These are phyloP conservation scores for Paecilomyces sp. DNA, from an alignment of 2,329 filamentous ascomycete genomes.

Conservation along the genomic window DNA sequence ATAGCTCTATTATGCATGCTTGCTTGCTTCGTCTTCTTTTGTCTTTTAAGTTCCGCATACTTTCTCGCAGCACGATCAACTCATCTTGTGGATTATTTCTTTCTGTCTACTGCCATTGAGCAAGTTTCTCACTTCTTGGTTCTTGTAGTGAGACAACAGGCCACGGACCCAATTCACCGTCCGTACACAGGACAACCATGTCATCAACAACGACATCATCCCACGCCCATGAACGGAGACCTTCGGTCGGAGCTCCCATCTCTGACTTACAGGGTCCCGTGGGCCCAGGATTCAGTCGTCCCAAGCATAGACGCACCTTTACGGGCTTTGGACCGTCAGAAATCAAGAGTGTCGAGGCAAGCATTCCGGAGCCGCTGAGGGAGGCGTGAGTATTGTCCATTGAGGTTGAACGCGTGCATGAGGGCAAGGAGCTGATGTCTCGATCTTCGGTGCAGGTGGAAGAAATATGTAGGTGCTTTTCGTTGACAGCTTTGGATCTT, in stretches of 20 bases:
- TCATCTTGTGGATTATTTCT: not conserved
- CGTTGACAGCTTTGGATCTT: not conserved
- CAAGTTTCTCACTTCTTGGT: not conserved
- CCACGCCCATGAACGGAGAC: slow-evolving; percentile 61
- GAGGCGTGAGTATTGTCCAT: slow-evolving; percentile 57
- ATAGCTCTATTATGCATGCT: too few species aligned
- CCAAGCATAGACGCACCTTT: slow-evolving; percentile 95
- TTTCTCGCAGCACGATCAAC: not conserved
- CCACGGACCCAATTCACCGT: not conserved
- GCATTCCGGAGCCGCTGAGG: slow-evolving; percentile 80
- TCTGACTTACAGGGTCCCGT: slow-evolving; percentile 80
- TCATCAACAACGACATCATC: not conserved
- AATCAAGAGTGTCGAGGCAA: slow-evolving; percentile 89
- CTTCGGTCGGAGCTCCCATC: slow-evolving; percentile 74
- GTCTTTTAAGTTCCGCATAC: not conserved
- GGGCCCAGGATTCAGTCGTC: slow-evolving; percentile 76
- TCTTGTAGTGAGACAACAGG: too few species aligned
- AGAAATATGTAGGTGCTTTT: slow-evolving; percentile 46
- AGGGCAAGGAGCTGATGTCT: slow-evolving; percentile 8
- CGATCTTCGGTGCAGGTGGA: slow-evolving; percentile 43
- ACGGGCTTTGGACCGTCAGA: slow-evolving; percentile 87
- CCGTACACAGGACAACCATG: not conserved
- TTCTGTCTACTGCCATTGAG: not conserved
- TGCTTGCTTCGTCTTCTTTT: not conserved
- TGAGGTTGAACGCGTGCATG: not conserved